Base-by-base conservation (phyloP, 345 rosid genomes). In the Reutealis trisperma region DNA sequence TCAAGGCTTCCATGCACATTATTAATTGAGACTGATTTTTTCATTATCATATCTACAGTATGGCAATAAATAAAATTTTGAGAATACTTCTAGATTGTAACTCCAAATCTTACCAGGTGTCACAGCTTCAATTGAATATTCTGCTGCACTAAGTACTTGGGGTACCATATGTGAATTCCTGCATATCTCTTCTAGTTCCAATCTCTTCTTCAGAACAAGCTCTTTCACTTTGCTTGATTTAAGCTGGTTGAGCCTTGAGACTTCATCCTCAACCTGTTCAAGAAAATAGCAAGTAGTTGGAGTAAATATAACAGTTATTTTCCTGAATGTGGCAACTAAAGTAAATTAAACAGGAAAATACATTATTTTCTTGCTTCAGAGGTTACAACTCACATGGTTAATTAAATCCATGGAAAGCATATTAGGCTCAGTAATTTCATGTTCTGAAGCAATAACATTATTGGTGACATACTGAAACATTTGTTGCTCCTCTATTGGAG, bases 131-230 rank as follows among this genome's bases (percentile, higher is more conserved):
- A 79, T 55, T 7, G 91, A 81, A 80, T 71, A 83, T 68, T 86
- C 83, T 41, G 73, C 63, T 19, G 84, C 79, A 57, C 25, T 64
- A 32, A 75, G 82, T 55, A 80, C 79, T 75, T 87, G 85, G 30
- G 86, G 58, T 16, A 86, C 84, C 90, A 90, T 84, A 84, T 91
- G 97, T 70, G 86, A 78, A 77, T 82, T 91, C 78, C 88, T 84
- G 83, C 91, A 91, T 32, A 89, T 86, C 67, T 89, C 97, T 78
- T 88, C 91, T 37, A 93, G 84, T 71, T 91, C 97, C 10, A 86
- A 68, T 84, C 79, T 85, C 94, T 85, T 91, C 83, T 85, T 91
- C 57, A 88, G 82, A 78, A 89, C 85, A 76, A 91, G 75, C 78
- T 93, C 96, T 78, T 90, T 89, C 86, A 93, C 79, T 84, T 84